Conservation (phyloP, 805 yeast genomes). For the Pichia nakasei region DNA sequence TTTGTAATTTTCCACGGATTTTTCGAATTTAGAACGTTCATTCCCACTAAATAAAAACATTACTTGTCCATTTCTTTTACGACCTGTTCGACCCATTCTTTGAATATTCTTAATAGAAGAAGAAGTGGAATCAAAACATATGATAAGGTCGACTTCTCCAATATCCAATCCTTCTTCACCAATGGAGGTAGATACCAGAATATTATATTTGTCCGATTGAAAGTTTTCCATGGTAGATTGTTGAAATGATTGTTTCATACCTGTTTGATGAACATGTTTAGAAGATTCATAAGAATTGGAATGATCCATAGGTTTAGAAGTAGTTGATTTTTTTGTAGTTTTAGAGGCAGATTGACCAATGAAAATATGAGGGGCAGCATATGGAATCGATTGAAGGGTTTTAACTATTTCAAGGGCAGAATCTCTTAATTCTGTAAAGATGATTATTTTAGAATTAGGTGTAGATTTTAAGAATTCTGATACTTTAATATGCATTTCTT, state of each 20-base stretch:
- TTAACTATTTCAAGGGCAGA: conserved; percentile 83
- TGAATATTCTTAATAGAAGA: conserved; percentile 92
- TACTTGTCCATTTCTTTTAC: conserved; percentile 84
- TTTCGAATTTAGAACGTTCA: conserved; percentile 71
- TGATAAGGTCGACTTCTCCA: conserved; percentile 92
- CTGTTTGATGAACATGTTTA: conserved; percentile 66
- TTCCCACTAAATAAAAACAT: conserved; percentile 64
- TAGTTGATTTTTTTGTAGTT: conserved; percentile 17
- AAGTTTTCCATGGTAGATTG: conserved; percentile 69
- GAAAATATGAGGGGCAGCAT: conserved; percentile 65
- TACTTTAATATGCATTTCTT: conserved; percentile 48
- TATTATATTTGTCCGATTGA: conserved; percentile 63
- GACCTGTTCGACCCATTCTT: conserved; percentile 97
- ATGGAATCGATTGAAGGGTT: conserved; percentile 38
- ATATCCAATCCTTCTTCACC: conserved; percentile 99
- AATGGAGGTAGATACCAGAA: conserved; percentile 89
- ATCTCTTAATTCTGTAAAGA: conserved; percentile 83
- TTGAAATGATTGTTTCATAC: conserved; percentile 88
- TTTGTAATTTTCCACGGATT: conserved; percentile 77
- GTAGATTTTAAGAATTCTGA: conserved; percentile 26
- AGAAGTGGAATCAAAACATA: conserved; percentile 87
- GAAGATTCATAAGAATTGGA: conserved; percentile 41
- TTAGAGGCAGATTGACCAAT: conserved; percentile 85
- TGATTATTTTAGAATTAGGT: conserved; percentile 61
- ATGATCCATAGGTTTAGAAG: conserved; percentile 19